phyloP scores from a whole-genome alignment of 805 yeast genomes.

The Saccharomyces eubayanus region DNA sequence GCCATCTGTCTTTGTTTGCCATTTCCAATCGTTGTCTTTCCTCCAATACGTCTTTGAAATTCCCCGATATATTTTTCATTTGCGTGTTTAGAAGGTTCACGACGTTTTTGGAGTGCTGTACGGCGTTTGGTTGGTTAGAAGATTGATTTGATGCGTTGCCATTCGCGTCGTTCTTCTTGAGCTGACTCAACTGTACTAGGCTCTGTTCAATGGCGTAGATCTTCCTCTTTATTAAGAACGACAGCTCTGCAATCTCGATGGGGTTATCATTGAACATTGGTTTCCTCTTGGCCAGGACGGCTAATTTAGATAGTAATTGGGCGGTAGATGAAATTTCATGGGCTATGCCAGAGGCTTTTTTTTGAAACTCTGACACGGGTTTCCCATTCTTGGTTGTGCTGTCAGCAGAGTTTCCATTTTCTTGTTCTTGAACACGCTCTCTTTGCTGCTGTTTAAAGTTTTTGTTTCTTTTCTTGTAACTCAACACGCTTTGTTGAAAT shows the following conservation, averaged over 20 bases:
- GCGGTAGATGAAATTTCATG: constrained; percentile 84
- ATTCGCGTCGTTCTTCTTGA: constrained; percentile 39
- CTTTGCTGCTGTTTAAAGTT: constrained; percentile 1
- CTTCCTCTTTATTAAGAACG: constrained; percentile 55
- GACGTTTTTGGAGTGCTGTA: constrained; percentile 75
- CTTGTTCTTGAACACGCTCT: constrained; percentile 16
- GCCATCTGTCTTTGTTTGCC: constrained; percentile 72
- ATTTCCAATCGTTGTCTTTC: constrained; percentile 78
- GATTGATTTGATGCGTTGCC: constrained; percentile 47
- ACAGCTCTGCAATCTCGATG: constrained; percentile 83
- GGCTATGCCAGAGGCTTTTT: constrained; percentile 73
- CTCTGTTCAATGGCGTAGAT: constrained; percentile 63
- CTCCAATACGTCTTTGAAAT: constrained; percentile 83
- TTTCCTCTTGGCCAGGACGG: constrained; percentile 75
- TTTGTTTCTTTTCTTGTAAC: constrained; percentile 44
- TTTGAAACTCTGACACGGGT: constrained; percentile 52
- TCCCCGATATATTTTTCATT: constrained; percentile 86
- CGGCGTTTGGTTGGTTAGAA: constrained; percentile 41
- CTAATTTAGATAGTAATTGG: constrained; percentile 68
- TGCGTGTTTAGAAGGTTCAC: constrained; percentile 80
- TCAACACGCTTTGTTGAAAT: constrained; percentile 82
- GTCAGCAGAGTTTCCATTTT: constrained; percentile 20
- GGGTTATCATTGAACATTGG: constrained; percentile 93
- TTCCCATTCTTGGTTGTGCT: constrained; percentile 12
- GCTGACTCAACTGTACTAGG: constrained; percentile 69